These are phyloP conservation scores for Torulaspora quercuum DNA, from an alignment of 805 yeast species.

Conservation along the genomic window DNA sequence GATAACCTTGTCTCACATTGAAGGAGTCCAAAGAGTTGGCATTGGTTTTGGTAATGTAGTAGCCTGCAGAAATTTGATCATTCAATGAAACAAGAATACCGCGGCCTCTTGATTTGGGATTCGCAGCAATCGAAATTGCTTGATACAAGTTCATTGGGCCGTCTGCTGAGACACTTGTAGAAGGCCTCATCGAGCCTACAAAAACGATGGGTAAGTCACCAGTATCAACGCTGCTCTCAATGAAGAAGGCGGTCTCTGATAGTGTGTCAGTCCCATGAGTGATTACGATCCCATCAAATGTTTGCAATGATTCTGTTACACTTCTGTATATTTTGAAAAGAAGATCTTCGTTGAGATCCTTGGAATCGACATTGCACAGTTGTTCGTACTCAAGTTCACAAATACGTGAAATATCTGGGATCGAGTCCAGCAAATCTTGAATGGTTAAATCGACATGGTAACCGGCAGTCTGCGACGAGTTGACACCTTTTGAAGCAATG, in stretches of 20 bases:
- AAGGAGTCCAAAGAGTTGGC: constrained; percentile 70
- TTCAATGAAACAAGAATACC: constrained; percentile 63
- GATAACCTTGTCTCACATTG: constrained; percentile 66
- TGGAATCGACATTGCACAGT: constrained; percentile 58
- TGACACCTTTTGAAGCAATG: constrained; percentile 51
- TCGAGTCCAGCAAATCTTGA: constrained; percentile 49
- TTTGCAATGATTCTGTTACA: constrained; percentile 43
- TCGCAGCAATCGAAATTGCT: constrained; percentile 61
- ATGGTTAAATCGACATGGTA: constrained; percentile 50
- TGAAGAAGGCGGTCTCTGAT: constrained; percentile 64
- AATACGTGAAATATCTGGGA: constrained; percentile 53
- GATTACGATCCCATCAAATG: constrained; percentile 57
- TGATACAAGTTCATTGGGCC: constrained; percentile 72
- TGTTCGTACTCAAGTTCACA: constrained; percentile 62
- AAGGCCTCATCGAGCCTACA: constrained; percentile 74
- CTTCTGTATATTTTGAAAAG: constrained; percentile 46
- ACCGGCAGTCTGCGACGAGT: constrained; percentile 51
- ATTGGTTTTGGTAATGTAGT: constrained; percentile 65
- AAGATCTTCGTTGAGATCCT: constrained; percentile 48
- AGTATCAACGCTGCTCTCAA: constrained; percentile 46
- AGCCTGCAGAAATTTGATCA: constrained; percentile 67
- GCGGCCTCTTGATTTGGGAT: constrained; percentile 48
- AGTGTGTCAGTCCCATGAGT: constrained; percentile 72
- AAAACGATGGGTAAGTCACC: constrained; percentile 58
- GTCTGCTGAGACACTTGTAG: constrained; percentile 65